Evolutionary conservation across 345 rosid species (phyloP).

Genomic region (Jatropha curcas): DNA sequence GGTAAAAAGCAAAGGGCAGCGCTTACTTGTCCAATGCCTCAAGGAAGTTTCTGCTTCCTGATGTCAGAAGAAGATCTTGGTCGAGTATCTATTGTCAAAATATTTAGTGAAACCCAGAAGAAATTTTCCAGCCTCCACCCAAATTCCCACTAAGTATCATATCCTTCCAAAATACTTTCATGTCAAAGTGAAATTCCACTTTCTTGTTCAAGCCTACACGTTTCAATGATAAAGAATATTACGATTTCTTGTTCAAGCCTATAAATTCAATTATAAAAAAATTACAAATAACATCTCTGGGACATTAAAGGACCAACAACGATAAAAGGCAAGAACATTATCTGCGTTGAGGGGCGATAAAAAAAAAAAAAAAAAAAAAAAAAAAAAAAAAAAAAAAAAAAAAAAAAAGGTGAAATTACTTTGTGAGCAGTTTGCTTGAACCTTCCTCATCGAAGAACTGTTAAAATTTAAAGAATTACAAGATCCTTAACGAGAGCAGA

Average conservation of each 20-base stretch:
- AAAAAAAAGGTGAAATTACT: slow-evolving; percentile 16
- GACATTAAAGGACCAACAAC: too few relatives aligned
- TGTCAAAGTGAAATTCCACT: slow-evolving; percentile 36
- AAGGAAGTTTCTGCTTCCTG: slow-evolving; percentile 38
- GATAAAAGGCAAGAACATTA: background rate
- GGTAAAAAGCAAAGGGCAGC: background rate
- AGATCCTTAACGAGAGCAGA: slow-evolving; percentile 35
- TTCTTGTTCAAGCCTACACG: slow-evolving; percentile 43
- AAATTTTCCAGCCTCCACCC: slow-evolving; percentile 39
- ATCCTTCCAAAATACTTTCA: slow-evolving; percentile 37
- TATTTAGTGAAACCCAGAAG: slow-evolving; percentile 32
- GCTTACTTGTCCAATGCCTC: slow-evolving; percentile 40
- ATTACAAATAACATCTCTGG: background rate
- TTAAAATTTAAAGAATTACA: slow-evolving; percentile 38
- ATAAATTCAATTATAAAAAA: too few relatives aligned
- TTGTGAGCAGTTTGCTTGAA: slow-evolving; percentile 35
- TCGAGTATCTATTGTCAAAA: slow-evolving; percentile 34
- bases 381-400: too few relatives aligned
- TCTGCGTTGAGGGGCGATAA: background rate
- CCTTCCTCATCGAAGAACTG: slow-evolving; percentile 48
- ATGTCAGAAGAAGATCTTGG: slow-evolving; percentile 39
- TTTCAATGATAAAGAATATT: background rate
- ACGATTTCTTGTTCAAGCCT: too few relatives aligned
- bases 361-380: too few relatives aligned
- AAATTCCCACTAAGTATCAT: slow-evolving; percentile 32